Conservation (phyloP, 768 basidiomycete species). For the Lentinula sp. region DNA sequence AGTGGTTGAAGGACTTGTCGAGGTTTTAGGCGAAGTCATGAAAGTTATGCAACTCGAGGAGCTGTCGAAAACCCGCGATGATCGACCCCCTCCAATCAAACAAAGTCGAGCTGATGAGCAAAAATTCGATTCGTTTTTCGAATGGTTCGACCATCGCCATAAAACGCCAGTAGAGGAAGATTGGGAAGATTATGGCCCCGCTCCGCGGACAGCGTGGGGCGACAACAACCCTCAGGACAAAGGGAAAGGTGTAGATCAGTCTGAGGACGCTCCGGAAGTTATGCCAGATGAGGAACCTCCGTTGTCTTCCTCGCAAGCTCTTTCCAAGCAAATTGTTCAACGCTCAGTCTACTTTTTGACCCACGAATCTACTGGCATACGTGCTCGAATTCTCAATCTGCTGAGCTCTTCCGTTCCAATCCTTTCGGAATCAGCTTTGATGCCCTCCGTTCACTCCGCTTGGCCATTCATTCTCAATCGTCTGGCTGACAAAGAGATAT, state of each 20-base stretch:
- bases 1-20: slow-evolving; percentile 81
- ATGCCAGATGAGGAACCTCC: slow-evolving; percentile 40
- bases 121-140: slow-evolving; percentile 45
- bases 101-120: slow-evolving; percentile 19
- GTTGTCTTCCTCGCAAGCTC: slow-evolving; percentile 62
- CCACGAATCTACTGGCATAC: slow-evolving; percentile 81
- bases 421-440: slow-evolving; percentile 62
- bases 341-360: slow-evolving; percentile 89
- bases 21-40: slow-evolving; percentile 82
- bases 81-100: slow-evolving; percentile 15
- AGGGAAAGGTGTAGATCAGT: slow-evolving; percentile 16
- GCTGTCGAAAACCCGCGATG: slow-evolving; percentile 12
- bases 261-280: slow-evolving; percentile 20
- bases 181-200: slow-evolving; percentile 48
- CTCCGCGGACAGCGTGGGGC: slow-evolving; percentile 57
- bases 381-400: slow-evolving; percentile 74
- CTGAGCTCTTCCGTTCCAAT: slow-evolving; percentile 71
- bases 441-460: slow-evolving; percentile 80
- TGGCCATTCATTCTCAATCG: slow-evolving; percentile 96
- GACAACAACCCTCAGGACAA: slow-evolving; percentile 18
- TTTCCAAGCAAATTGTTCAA: slow-evolving; percentile 81
- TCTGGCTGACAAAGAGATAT: slow-evolving; percentile 64
- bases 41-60: slow-evolving; percentile 64
- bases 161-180: slow-evolving; percentile 28
- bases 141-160: slow-evolving; percentile 58